A percentile compares a stretch with the other conserved stretches of the same genome.
Conservation (phyloP, 495 filamentous ascomycete species). For the Pyrenula massariospora region DNA sequence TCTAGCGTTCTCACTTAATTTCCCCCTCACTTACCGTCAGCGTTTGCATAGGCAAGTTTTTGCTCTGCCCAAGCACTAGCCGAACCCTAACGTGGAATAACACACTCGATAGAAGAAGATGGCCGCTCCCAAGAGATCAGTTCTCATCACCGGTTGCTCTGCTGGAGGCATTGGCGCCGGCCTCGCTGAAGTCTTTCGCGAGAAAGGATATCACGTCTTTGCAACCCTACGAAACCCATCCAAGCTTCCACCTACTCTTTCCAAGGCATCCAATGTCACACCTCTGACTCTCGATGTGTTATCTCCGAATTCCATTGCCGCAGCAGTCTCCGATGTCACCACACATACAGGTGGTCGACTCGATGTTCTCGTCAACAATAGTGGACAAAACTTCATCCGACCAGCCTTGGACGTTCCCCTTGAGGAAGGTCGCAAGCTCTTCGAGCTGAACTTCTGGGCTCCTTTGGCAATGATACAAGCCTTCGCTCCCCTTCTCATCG, state of each 20-base stretch:
- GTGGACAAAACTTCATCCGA: constrained; percentile 11
- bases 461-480: constrained; percentile 8
- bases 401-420: constrained; percentile 19
- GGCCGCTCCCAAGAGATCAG: constrained; percentile 1
- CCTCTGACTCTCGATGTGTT: constrained; percentile 18
- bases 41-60: not conserved
- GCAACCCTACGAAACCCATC: constrained; percentile 23
- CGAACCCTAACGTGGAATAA: not conserved
- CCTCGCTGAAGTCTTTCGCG: constrained; percentile 19
- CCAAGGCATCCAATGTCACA: constrained; percentile 12
- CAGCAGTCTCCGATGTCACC: constrained; percentile 4
- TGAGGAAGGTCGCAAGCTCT: constrained; percentile 12
- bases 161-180: constrained; percentile 26
- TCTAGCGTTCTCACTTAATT: not conserved
- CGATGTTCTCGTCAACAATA: constrained; percentile 22
- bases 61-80: not conserved
- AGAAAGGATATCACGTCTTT: constrained; percentile 25
- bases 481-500: constrained; percentile 4
- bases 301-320: constrained; percentile 14
- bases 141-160: constrained; percentile 32
- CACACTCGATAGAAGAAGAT: not conserved
- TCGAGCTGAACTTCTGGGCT: constrained; percentile 20
- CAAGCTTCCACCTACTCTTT: constrained; percentile 18
- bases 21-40: not conserved
- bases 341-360: constrained; percentile 8